These are phyloP conservation scores for Fragilariopsis cylindrus DNA, from an alignment of 108 stramenopile genomes.

Conservation along the genomic window DNA sequence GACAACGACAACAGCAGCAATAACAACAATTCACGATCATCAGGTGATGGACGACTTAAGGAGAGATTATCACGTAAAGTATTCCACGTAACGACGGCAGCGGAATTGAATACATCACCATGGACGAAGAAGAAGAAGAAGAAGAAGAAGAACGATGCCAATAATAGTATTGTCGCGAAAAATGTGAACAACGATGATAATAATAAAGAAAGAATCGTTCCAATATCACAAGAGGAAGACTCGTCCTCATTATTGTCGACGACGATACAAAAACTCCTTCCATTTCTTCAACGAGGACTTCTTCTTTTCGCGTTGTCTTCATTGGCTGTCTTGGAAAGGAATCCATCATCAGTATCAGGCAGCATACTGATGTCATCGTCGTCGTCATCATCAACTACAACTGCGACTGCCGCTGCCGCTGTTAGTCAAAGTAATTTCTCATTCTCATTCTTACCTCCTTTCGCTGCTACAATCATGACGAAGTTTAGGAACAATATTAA, in stretches of 20 bases:
- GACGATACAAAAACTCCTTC: not conserved
- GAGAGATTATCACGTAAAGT: not conserved
- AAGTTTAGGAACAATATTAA: too few relatives aligned
- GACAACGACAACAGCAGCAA: too few relatives aligned
- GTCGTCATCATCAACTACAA: too few relatives aligned
- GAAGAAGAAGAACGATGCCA: not conserved
- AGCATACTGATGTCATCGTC: not conserved
- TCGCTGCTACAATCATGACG: too few relatives aligned
- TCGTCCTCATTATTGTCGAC: not conserved
- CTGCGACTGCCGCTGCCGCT: not conserved
- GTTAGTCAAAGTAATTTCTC: not conserved
- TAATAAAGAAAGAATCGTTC: not conserved
- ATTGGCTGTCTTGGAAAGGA: not conserved
- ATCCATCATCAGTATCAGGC: not conserved
- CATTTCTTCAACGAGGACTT: not conserved
- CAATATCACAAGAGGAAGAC: not conserved
- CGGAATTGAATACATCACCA: not conserved
- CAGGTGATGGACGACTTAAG: not conserved
- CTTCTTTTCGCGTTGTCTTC: not conserved
- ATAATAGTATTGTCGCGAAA: not conserved
- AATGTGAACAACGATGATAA: not conserved
- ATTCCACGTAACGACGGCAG: not conserved
- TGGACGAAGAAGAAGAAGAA: not conserved
- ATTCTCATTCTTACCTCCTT: not conserved
- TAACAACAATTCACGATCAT: not conserved